A percentile compares a stretch with the other conserved stretches of the same genome.
phyloP scores from a whole-genome alignment of 2,329 filamentous ascomycete genomes.

The Aspergillus ustus region DNA sequence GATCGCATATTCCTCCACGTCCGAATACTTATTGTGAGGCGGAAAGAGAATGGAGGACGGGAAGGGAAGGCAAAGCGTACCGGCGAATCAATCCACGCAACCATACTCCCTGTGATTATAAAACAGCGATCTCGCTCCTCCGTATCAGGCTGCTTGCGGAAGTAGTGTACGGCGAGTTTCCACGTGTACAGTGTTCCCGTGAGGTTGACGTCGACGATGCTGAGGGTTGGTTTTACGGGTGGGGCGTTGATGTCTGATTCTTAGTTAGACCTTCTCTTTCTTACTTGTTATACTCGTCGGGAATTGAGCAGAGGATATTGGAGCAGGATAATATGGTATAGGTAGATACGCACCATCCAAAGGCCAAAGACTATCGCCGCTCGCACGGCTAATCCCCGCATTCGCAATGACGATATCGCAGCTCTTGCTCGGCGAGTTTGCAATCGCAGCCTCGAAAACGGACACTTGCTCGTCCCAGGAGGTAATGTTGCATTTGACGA shows the following conservation, averaged over 20 bases:
- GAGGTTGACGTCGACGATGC: conserved; percentile 49
- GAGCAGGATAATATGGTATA: not conserved
- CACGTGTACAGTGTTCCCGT: conserved; percentile 52
- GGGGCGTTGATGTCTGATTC: conserved; percentile 20
- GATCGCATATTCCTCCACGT: too few relatives aligned
- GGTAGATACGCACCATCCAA: conserved; percentile 34
- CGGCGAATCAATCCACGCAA: conserved; percentile 53
- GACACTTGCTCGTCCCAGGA: conserved; percentile 50
- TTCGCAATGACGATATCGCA: conserved; percentile 56
- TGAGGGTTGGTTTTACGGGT: conserved; percentile 45
- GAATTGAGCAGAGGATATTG: too few relatives aligned
- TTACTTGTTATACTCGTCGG: too few relatives aligned
- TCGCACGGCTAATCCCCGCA: conserved; percentile 46
- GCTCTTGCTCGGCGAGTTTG: conserved; percentile 42
- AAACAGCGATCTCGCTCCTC: conserved; percentile 52
- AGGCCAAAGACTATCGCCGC: conserved; percentile 45
- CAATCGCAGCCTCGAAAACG: conserved; percentile 48
- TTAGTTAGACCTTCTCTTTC: not conserved
- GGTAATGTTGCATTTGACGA: conserved; percentile 50
- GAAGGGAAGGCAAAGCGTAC: conserved; percentile 16
- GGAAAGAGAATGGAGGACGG: too few relatives aligned
- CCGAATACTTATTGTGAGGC: not conserved
- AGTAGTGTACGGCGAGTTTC: conserved; percentile 55
- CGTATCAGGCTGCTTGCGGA: conserved; percentile 44
- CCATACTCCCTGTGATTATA: conserved; percentile 55